Percentiles rank a stretch among this genome's conserved stretches.
Evolutionary conservation across 2,329 filamentous ascomycete genomes (phyloP).

Genomic region (Neopestalotiopsis sp.): DNA sequence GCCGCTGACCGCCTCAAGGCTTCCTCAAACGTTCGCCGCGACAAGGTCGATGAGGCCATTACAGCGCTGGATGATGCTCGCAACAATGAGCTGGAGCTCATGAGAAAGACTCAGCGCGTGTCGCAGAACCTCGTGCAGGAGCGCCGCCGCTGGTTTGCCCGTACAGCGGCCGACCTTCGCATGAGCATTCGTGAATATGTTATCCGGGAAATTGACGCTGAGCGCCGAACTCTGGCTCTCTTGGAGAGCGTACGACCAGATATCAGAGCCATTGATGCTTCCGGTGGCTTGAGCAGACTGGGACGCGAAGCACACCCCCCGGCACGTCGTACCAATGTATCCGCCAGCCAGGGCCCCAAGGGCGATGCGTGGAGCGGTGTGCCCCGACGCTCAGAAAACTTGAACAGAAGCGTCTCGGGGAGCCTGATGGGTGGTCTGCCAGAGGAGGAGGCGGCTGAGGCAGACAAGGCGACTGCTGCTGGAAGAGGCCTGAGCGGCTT

Average conservation of each 20-base stretch:
- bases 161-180: constrained; percentile 84
- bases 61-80: constrained; percentile 85
- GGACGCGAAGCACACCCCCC: constrained; percentile 87
- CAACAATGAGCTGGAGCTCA: constrained; percentile 79
- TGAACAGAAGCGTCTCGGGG: constrained; percentile 77
- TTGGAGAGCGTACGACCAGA: constrained; percentile 94
- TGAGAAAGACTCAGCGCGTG: constrained; percentile 85
- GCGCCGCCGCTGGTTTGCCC: constrained; percentile 87
- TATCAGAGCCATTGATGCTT: constrained; percentile 89
- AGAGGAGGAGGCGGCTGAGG: constrained; percentile 64
- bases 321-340: constrained; percentile 74
- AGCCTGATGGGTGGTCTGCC: constrained; percentile 69
- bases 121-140: constrained; percentile 88
- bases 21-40: constrained; percentile 82
- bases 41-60: constrained; percentile 99
- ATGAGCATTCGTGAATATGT: constrained; percentile 89
- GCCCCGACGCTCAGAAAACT: constrained; percentile 78
- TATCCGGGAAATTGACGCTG: constrained; percentile 91
- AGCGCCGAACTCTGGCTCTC: constrained; percentile 87
- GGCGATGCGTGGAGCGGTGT: constrained; percentile 99
- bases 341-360: constrained; percentile 91
- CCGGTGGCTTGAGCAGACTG: constrained; percentile 85
- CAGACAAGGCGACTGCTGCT: constrained; percentile 49
- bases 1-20: constrained; percentile 89
- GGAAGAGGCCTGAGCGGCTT: constrained; percentile 60